These are phyloP conservation scores for Candolleomyces aberdarensis DNA, from an alignment of 768 basidiomycete species.

Conservation along the genomic window DNA sequence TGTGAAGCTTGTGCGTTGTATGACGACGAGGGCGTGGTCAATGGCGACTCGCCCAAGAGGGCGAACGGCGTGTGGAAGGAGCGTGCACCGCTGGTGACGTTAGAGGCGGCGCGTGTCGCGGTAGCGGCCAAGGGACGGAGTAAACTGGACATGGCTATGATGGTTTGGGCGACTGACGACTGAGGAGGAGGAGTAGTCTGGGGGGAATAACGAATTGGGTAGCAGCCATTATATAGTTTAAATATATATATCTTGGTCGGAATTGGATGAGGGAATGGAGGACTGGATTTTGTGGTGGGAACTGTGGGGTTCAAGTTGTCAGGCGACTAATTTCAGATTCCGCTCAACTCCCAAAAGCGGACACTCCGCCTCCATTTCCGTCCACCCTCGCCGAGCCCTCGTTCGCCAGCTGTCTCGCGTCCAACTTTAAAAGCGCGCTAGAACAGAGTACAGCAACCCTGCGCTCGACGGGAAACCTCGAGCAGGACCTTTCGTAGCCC, in stretches of 20 bases:
- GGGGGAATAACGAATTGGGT: constrained; percentile 1
- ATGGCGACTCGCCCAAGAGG: constrained; percentile 37
- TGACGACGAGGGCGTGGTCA: constrained; percentile 42
- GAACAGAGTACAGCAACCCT: not conserved
- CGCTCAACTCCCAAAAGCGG: not conserved
- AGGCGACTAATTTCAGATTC: not conserved
- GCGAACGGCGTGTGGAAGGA: constrained; percentile 66
- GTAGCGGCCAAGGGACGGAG: constrained; percentile 23
- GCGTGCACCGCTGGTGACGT: constrained; percentile 30
- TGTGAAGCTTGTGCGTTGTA: constrained; percentile 29
- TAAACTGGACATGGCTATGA: constrained; percentile 26
- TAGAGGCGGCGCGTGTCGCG: constrained; percentile 18
- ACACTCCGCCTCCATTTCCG: constrained; percentile 1
- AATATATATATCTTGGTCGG: constrained; percentile 11
- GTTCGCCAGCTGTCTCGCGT: not conserved
- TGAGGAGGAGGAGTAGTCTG: constrained; percentile 5
- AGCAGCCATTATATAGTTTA: not conserved
- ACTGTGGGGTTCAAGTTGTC: constrained; percentile 19
- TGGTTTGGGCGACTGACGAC: constrained; percentile 7
- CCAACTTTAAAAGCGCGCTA: not conserved
- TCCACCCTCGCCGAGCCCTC: not conserved
- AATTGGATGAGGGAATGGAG: not conserved
- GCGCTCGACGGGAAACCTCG: not conserved
- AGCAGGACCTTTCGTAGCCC: not conserved
- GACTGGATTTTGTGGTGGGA: constrained; percentile 14